A percentile compares a stretch with the other conserved stretches of the same genome.
These are phyloP conservation scores for Neophaeococcomyces mojaviensis DNA, from an alignment of 2,329 filamentous ascomycete species.

Conservation along the genomic window DNA sequence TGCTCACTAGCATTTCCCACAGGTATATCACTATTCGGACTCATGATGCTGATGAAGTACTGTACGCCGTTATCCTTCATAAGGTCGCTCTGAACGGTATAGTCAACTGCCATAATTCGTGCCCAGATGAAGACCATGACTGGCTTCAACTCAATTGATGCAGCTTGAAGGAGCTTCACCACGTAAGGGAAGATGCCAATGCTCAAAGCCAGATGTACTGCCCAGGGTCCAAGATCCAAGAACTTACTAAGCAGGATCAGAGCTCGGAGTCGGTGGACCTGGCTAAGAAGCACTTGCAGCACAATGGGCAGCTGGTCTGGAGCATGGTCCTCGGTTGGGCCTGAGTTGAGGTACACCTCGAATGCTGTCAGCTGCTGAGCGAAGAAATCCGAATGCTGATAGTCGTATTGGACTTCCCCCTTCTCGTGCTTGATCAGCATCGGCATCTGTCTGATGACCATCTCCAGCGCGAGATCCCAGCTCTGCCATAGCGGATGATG, in stretches of 20 bases:
- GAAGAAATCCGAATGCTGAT: constrained; percentile 92
- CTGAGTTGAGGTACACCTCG: constrained; percentile 83
- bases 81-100: constrained; percentile 85
- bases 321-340: constrained; percentile 74
- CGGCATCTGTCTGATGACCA: constrained; percentile 83
- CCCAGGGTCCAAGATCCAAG: constrained; percentile 92
- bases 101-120: constrained; percentile 86
- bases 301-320: constrained; percentile 95
- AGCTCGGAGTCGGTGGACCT: constrained; percentile 85
- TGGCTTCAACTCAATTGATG: constrained; percentile 86
- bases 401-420: constrained; percentile 72
- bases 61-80: constrained; percentile 96
- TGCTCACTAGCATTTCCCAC: constrained; percentile 87
- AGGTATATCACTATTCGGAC: constrained; percentile 72
- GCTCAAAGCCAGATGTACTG: constrained; percentile 92
- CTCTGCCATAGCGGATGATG: constrained; percentile 93
- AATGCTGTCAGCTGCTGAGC: constrained; percentile 95
- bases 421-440: constrained; percentile 71
- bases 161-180: constrained; percentile 91
- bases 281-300: constrained; percentile 87
- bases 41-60: constrained; percentile 91
- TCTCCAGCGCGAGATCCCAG: constrained; percentile 95
- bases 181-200: constrained; percentile 99
- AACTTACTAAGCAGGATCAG: constrained; percentile 89
- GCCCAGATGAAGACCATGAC: constrained; percentile 99